Percentiles rank a stretch among this genome's conserved stretches.
Evolutionary conservation across 139 green algal species (phyloP).

Genomic region (Gonium pectorale): DNA sequence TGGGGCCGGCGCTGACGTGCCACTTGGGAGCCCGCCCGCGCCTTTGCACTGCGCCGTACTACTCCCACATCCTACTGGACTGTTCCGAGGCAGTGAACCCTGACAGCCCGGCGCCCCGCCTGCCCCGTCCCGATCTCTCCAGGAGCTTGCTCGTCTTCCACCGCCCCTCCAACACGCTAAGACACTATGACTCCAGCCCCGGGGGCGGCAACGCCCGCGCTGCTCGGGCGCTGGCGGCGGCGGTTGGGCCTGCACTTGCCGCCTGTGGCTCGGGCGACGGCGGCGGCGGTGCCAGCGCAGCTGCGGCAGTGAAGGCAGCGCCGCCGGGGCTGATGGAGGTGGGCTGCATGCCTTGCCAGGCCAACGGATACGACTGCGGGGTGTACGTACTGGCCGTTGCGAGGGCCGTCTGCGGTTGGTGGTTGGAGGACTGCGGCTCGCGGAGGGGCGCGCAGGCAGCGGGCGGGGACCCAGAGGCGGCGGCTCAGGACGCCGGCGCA

Average conservation of each 20-base stretch:
- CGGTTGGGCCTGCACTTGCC: neutral
- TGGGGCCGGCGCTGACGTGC: no score
- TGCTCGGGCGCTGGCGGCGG: constrained; percentile 4
- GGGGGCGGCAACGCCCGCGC: neutral
- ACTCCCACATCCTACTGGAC: no score
- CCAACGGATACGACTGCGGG: constrained; percentile 82
- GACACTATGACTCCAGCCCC: constrained; percentile 70
- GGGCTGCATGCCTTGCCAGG: constrained; percentile 60
- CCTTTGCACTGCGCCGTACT: no score
- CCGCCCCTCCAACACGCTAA: constrained; percentile 45
- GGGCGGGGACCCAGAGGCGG: no score
- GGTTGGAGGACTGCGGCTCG: neutral
- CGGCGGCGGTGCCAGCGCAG: neutral
- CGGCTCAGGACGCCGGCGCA: neutral
- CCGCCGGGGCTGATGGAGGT: constrained; percentile 23
- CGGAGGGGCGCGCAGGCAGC: neutral
- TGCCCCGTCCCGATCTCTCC: no score
- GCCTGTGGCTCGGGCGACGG: neutral
- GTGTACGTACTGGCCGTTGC: constrained; percentile 74
- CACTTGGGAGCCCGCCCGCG: no score
- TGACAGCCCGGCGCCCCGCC: no score
- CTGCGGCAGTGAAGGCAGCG: neutral
- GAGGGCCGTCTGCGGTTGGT: constrained; percentile 37
- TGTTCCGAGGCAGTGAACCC: no score
- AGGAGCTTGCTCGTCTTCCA: constrained; percentile 66